Conservation (phyloP, 768 basidiomycete species). For the Butyriboletus loyo region DNA sequence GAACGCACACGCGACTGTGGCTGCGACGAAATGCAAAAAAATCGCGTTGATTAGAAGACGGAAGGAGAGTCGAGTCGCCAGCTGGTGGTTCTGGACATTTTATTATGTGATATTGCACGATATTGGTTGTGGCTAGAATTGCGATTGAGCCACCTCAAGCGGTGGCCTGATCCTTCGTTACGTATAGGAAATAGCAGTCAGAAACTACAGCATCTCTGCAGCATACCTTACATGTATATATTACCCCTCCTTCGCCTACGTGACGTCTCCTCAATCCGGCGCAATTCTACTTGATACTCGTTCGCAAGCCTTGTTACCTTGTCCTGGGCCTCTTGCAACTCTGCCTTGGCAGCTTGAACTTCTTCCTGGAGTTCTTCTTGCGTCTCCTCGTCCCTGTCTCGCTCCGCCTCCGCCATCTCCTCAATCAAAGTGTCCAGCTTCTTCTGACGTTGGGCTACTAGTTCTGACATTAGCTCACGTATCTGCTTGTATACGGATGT, state of each 20-base stretch:
- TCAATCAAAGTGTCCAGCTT: constrained; percentile 44
- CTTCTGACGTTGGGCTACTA: constrained; percentile 40
- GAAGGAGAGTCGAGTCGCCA: not conserved
- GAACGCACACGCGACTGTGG: not conserved
- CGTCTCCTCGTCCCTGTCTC: constrained; percentile 42
- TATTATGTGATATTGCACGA: not conserved
- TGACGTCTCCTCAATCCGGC: constrained; percentile 24
- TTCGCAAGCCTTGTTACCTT: constrained; percentile 24
- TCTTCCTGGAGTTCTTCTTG: constrained; percentile 42
- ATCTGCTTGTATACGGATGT: constrained; percentile 55
- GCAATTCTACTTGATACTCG: constrained; percentile 27
- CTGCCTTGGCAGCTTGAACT: constrained; percentile 20
- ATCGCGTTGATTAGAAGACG: not conserved
- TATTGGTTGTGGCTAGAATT: not conserved
- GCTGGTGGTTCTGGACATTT: not conserved
- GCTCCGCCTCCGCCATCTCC: constrained; percentile 46
- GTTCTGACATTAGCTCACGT: constrained; percentile 44
- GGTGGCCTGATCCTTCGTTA: not conserved
- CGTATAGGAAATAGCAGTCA: not conserved
- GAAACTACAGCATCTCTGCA: not conserved
- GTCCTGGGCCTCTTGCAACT: constrained; percentile 20
- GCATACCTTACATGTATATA: not conserved
- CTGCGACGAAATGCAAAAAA: not conserved
- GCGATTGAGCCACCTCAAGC: not conserved
- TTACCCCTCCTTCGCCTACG: constrained; percentile 10